phyloP scores from a whole-genome alignment of 2,329 filamentous ascomycete genomes.

The Dactylellina sp. region DNA sequence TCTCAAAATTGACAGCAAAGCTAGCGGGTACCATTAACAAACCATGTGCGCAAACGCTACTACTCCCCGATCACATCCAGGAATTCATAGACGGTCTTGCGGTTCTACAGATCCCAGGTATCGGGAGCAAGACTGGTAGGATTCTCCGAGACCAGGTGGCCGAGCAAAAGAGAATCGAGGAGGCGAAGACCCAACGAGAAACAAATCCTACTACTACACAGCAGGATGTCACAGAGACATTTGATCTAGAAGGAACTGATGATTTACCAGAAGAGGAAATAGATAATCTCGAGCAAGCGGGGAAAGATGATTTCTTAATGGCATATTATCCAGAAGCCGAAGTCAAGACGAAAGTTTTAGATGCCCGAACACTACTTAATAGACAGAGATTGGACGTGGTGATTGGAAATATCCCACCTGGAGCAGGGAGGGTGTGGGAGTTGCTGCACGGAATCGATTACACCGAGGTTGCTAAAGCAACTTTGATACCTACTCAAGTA shows the following conservation, averaged over 20 bases:
- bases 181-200: constrained; percentile 8
- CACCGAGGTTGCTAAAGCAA: constrained; percentile 77
- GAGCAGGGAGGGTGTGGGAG: constrained; percentile 77
- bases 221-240: constrained; percentile 61
- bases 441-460: constrained; percentile 84
- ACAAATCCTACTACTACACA: constrained; percentile 63
- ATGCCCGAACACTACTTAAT: constrained; percentile 33
- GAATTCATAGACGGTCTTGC: constrained; percentile 80
- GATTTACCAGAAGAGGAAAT: constrained; percentile 31
- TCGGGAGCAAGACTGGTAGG: constrained; percentile 82
- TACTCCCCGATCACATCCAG: constrained; percentile 76
- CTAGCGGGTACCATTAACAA: constrained; percentile 86
- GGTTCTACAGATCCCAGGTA: constrained; percentile 83
- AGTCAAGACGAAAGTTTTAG: constrained; percentile 45
- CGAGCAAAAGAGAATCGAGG: constrained; percentile 60
- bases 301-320: constrained; percentile 46
- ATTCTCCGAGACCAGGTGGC: constrained; percentile 74
- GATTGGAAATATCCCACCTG: constrained; percentile 73
- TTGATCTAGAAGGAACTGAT: constrained; percentile 67
- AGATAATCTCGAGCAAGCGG: constrained; percentile 17
- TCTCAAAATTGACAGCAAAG: constrained; percentile 87
- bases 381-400: constrained; percentile 62
- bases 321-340: constrained; percentile 50
- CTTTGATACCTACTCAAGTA: constrained; percentile 83
- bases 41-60: constrained; percentile 85